Evolutionary conservation across 139 green algal genomes (phyloP).

Genomic region (Chlorella sp.): DNA sequence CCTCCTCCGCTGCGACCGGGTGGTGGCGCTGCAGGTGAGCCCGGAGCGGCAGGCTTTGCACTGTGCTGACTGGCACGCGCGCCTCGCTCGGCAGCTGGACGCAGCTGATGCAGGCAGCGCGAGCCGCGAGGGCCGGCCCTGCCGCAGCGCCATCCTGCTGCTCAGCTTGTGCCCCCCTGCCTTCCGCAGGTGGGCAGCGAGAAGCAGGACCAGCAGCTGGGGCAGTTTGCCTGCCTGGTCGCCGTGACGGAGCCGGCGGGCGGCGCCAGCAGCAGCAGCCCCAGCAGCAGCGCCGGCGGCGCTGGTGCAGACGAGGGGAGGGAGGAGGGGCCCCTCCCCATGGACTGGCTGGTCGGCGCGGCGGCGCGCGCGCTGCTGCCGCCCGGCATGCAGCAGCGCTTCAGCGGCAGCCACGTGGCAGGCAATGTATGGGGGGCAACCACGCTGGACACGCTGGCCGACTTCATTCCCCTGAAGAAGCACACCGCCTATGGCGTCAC

Average conservation of each 20-base stretch:
- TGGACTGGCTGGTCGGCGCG: not conserved
- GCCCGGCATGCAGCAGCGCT: conserved; percentile 19
- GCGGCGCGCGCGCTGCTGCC: not conserved
- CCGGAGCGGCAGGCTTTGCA: too few relatives aligned
- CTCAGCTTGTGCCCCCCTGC: not conserved
- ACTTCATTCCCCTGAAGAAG: conserved; percentile 18
- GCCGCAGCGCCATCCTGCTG: not conserved
- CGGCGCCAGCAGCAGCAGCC: not conserved
- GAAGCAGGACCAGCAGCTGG: not conserved
- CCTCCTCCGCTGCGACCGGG: conserved; percentile 23
- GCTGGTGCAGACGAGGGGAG: not conserved
- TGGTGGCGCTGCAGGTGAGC: conserved; percentile 16
- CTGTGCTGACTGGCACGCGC: too few relatives aligned
- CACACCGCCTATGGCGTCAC: conserved; percentile 14
- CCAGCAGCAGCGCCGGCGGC: not conserved
- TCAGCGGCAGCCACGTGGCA: conserved; percentile 3
- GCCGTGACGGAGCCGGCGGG: not conserved
- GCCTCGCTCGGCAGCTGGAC: too few relatives aligned
- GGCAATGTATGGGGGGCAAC: conserved; percentile 19
- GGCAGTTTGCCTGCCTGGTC: too few relatives aligned
- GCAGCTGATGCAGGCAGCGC: too few relatives aligned
- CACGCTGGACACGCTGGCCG: conserved; percentile 20
- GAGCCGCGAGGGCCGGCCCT: not conserved
- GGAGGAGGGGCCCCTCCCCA: too few relatives aligned
- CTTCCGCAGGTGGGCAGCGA: too few relatives aligned